These are phyloP conservation scores for Clitopilus passeckerianus DNA, from an alignment of 768 basidiomycete genomes.

Conservation along the genomic window DNA sequence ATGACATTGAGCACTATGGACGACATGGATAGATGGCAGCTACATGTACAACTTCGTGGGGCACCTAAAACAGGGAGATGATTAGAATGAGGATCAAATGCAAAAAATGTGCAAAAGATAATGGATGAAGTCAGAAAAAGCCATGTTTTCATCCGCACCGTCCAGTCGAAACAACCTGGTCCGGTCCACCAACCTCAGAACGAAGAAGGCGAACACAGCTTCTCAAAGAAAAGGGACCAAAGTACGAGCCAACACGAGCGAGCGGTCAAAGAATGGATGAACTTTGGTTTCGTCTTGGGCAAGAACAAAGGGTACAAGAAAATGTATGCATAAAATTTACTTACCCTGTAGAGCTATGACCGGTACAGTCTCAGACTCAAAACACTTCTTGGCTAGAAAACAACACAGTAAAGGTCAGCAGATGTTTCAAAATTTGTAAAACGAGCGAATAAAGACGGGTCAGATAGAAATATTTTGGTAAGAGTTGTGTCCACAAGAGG, in stretches of 20 bases:
- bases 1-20: no score
- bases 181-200: conserved; percentile 44
- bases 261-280: conserved; percentile 82
- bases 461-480: conserved; percentile 56
- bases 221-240: conserved; percentile 28
- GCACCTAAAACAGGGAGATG: not conserved
- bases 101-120: not conserved
- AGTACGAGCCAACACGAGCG: conserved; percentile 22
- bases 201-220: conserved; percentile 35
- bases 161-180: conserved; percentile 20
- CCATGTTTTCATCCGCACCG: conserved; percentile 53
- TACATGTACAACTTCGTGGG: no score
- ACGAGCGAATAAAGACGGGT: conserved; percentile 18
- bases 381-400: no score
- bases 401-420: conserved; percentile 14
- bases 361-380: no score
- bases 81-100: not conserved
- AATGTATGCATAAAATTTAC: not conserved
- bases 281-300: conserved; percentile 65
- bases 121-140: conserved; percentile 50
- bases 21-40: no score
- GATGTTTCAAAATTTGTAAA: not conserved
- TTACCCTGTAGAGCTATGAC: not conserved
- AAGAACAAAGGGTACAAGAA: not conserved
- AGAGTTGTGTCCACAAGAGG: conserved; percentile 70